Conservation (phyloP, 140 eudicot genomes). For the Ambrosia hybrid region DNA sequence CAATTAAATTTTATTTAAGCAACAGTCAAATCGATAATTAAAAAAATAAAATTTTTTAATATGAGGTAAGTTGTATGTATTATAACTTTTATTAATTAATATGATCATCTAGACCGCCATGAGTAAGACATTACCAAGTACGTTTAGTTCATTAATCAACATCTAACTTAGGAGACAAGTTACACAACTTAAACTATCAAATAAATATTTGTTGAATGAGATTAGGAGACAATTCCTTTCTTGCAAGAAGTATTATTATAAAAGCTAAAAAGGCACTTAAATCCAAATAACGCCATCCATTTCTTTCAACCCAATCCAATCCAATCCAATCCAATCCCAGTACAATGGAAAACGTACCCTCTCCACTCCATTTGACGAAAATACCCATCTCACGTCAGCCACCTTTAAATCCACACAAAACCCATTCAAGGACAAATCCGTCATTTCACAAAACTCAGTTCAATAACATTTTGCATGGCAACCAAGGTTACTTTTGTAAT, state of each 20-base stretch:
- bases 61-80: no score
- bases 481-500: constrained; percentile 39
- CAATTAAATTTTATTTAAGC: no score
- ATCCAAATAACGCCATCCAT: constrained; percentile 59
- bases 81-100: no score
- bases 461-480: constrained; percentile 39
- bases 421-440: constrained; percentile 14
- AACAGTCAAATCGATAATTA: no score
- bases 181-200: not conserved
- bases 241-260: constrained; percentile 18
- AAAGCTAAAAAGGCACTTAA: constrained; percentile 21
- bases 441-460: not conserved
- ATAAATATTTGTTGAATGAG: no score
- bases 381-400: constrained; percentile 17
- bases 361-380: constrained; percentile 7
- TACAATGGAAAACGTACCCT: constrained; percentile 39
- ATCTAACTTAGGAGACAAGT: constrained; percentile 1
- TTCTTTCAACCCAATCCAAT: constrained; percentile 16
- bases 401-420: not conserved
- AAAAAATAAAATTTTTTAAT: no score
- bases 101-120: no score
- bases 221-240: constrained; percentile 10
- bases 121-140: no score
- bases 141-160: not conserved
- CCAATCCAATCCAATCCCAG: constrained; percentile 19